These are phyloP conservation scores for Phylloporus gajari DNA, from an alignment of 1,284 basidiomycete species.

Conservation along the genomic window DNA sequence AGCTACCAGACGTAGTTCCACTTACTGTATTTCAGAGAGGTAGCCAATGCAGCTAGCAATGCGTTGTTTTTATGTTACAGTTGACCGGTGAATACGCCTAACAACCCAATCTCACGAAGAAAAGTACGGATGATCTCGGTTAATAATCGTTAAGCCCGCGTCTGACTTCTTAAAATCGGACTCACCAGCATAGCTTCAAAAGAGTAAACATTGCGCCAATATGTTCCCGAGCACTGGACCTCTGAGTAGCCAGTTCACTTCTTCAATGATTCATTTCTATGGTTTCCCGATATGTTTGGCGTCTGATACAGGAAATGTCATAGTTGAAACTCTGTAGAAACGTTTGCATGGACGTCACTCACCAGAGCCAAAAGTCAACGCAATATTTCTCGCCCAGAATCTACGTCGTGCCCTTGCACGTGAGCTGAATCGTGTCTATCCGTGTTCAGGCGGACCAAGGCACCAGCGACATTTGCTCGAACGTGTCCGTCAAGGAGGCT, in stretches of 20 bases:
- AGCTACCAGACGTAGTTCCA: too few relatives aligned
- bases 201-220: conserved; percentile 19
- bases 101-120: not conserved
- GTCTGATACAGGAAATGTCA: conserved; percentile 14
- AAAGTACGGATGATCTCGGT: conserved; percentile 4
- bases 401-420: not conserved
- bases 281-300: not conserved
- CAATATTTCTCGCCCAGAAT: too few relatives aligned
- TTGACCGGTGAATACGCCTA: conserved; percentile 9
- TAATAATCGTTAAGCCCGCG: not conserved
- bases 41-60: not conserved
- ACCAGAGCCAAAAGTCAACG: conserved; percentile 32
- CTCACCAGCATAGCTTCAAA: conserved; percentile 16
- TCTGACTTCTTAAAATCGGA: not conserved
- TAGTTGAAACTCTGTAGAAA: not conserved
- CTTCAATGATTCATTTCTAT: conserved; percentile 19
- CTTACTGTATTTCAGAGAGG: too few relatives aligned
- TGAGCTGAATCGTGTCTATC: not conserved
- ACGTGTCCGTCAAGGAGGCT: conserved; percentile 14
- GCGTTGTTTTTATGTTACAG: not conserved
- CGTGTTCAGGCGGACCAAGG: conserved; percentile 18
- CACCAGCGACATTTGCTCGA: conserved; percentile 29
- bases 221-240: conserved; percentile 14
- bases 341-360: not conserved
- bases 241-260: not conserved